phyloP scores from a whole-genome alignment of 495 filamentous ascomycete species.

The Penicillium riverlandense region DNA sequence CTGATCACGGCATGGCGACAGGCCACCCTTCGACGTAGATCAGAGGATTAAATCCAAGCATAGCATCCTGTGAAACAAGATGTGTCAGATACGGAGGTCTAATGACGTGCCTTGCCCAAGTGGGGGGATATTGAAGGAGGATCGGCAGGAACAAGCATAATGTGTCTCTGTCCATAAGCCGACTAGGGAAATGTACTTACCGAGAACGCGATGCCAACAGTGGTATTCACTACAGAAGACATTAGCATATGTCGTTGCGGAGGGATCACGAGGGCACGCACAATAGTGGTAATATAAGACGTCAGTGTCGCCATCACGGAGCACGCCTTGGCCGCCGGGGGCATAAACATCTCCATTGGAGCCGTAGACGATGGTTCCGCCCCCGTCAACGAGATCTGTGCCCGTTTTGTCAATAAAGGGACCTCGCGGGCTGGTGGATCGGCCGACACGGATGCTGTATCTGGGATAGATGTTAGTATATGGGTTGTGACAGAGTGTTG shows the following conservation, averaged over 20 bases:
- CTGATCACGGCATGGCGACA: slow-evolving; percentile 16
- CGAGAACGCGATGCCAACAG: slow-evolving; percentile 31
- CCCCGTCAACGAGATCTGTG: slow-evolving; percentile 30
- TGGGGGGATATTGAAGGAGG: slow-evolving; percentile 9
- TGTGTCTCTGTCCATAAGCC: slow-evolving; percentile 10
- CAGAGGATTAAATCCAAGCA: slow-evolving; percentile 36
- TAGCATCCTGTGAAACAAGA: slow-evolving; percentile 24
- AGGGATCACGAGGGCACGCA: slow-evolving; percentile 11
- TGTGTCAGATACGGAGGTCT: slow-evolving; percentile 11
- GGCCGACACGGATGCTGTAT: slow-evolving; percentile 40
- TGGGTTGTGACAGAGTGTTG: background rate
- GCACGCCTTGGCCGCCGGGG: slow-evolving; percentile 37
- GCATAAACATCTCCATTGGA: slow-evolving; percentile 41
- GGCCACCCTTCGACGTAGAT: slow-evolving; percentile 40
- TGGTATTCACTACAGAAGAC: slow-evolving; percentile 30
- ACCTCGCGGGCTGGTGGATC: slow-evolving; percentile 24
- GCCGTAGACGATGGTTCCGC: slow-evolving; percentile 38
- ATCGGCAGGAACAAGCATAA: slow-evolving; percentile 9
- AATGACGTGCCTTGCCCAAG: background rate
- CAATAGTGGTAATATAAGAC: slow-evolving; percentile 44
- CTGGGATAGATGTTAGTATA: slow-evolving; percentile 11
- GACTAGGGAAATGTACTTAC: slow-evolving; percentile 16
- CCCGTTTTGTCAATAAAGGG: slow-evolving; percentile 36
- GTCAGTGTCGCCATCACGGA: slow-evolving; percentile 26
- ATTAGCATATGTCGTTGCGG: background rate